These are phyloP conservation scores for Collariella sp. DNA, from an alignment of 495 filamentous ascomycete genomes.

Conservation along the genomic window DNA sequence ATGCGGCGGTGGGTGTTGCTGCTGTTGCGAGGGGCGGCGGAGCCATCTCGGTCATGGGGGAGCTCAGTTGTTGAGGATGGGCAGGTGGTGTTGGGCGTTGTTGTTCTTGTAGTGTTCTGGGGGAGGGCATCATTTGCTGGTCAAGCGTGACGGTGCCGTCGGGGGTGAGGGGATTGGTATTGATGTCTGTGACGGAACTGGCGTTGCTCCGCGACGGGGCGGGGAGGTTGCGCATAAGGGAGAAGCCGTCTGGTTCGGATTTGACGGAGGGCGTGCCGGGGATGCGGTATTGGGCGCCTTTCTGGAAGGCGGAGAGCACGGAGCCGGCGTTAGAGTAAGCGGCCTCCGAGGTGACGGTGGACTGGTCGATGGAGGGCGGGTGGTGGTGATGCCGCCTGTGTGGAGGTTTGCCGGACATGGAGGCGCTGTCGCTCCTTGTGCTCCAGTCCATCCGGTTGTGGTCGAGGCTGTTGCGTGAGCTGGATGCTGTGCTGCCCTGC, in stretches of 20 bases:
- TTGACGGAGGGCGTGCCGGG: constrained; percentile 25
- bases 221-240: constrained; percentile 30
- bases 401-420: constrained; percentile 5
- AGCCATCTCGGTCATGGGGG: constrained; percentile 16
- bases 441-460: constrained; percentile 27
- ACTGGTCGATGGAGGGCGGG: constrained; percentile 12
- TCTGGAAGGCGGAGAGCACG: constrained; percentile 14
- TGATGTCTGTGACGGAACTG: constrained; percentile 23
- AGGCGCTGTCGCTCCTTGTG: constrained; percentile 13
- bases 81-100: not conserved
- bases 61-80: constrained; percentile 22
- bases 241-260: constrained; percentile 31
- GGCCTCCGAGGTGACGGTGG: constrained; percentile 11
- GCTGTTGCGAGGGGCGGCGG: constrained; percentile 14
- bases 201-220: constrained; percentile 26
- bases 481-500: not conserved
- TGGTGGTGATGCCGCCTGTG: constrained; percentile 15
- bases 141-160: constrained; percentile 21
- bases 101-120: not conserved
- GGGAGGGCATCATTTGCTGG: constrained; percentile 2
- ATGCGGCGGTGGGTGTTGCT: constrained; percentile 8
- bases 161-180: constrained; percentile 21
- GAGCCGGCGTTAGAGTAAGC: constrained; percentile 20
- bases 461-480: constrained; percentile 12
- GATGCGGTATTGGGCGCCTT: constrained; percentile 19